Base-by-base conservation (phyloP, 2,329 filamentous ascomycete species). In the Alternaria consortialis region DNA sequence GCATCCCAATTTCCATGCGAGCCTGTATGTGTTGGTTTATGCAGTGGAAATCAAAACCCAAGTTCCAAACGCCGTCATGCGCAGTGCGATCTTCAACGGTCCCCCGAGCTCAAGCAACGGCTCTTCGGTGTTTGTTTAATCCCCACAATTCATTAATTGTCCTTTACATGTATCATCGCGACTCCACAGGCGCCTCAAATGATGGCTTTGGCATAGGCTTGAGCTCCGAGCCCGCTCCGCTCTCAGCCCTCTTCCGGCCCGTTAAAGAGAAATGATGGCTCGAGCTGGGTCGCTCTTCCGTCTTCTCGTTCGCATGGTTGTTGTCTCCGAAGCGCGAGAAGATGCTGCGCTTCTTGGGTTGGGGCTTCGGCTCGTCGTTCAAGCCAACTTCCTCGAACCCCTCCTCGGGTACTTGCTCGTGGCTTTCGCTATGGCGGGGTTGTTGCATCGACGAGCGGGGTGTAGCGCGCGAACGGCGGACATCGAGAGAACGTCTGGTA, bases 371-470 rank as follows among this genome's bases (percentile, higher is more conserved):
- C 37, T 95, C 92, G 67, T 97, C 94, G 60, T 89, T 88, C 46
- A 98, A 82, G 4, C 93, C 93, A 8, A 98, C 92, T 53, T 98
- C 94, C 76, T 97, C 94, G 70, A 98, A 97, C 13, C 84, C 84
- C 72, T 96, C 92, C 71, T 95, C 92, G 31, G 89, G 91, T n/a
- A 87, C 84, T 29, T 85, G 70, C 48, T 72, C 84, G 56, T 88
- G 85, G 72, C 82, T 82, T 56, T 87, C 85, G 67, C 89, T 86
- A 7, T 84, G 84, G 58, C 83, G 84, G 63, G 86, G 83, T 61
- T 85, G 83, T 58, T 85, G 83, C 54, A 90, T 77, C 7, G 88
- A 84, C 8, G 88, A 87, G 62, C 90, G 85, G 17, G 88, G 87
- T 43, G 87, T 82, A 59, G 89, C 85, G 58, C 86, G 83, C 40